Evolutionary conservation across 140 eudicot genomes (phyloP).

Genomic region (Ambrosia hybrid): DNA sequence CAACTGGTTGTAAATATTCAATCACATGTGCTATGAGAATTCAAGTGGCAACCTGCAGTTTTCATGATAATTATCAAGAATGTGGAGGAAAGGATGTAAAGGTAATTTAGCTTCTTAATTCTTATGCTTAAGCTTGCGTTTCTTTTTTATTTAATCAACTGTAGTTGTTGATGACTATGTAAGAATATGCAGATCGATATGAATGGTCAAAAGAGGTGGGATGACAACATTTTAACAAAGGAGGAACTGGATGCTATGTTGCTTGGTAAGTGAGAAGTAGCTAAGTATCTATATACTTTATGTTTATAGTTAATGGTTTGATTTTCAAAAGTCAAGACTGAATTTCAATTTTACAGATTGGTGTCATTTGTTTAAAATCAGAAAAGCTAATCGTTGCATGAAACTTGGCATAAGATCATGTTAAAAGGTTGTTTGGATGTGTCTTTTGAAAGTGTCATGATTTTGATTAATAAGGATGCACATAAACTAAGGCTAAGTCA

Average conservation of each 20-base stretch:
- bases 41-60: slow-evolving; percentile 43
- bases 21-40: slow-evolving; percentile 73
- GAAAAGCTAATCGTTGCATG: background rate
- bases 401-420: background rate
- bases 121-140: background rate
- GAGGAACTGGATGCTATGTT: slow-evolving; percentile 56
- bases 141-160: background rate
- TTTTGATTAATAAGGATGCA: too few species aligned
- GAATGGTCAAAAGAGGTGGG: slow-evolving; percentile 78
- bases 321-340: slow-evolving; percentile 1
- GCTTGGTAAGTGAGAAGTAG: slow-evolving; percentile 67
- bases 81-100: slow-evolving; percentile 53
- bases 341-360: background rate
- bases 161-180: slow-evolving; percentile 8
- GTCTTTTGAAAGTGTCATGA: too few species aligned
- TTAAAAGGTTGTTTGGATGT: too few species aligned
- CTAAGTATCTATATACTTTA: slow-evolving; percentile 39
- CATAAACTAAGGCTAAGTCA: too few species aligned
- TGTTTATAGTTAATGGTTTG: background rate
- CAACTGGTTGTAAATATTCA: slow-evolving; percentile 79
- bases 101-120: slow-evolving; percentile 34
- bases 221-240: slow-evolving; percentile 59
- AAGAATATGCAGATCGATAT: slow-evolving; percentile 47
- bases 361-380: background rate
- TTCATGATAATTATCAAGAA: slow-evolving; percentile 29